Evolutionary conservation across 768 basidiomycete species (phyloP).

Genomic region (Tremella mesenterica): DNA sequence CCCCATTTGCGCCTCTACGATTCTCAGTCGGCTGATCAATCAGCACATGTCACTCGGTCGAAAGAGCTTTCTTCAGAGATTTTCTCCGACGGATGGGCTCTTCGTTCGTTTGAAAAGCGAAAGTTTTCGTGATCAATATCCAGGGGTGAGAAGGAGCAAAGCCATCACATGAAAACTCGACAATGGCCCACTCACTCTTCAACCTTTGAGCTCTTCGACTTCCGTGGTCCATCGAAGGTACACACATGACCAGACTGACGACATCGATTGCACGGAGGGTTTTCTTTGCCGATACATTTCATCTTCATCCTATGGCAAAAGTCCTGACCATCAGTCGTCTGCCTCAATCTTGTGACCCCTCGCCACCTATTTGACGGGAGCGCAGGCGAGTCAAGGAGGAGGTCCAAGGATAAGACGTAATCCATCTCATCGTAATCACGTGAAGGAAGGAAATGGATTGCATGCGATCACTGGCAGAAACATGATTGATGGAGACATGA

Average conservation of each 20-base stretch:
- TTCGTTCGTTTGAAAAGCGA: no score
- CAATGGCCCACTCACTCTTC: conserved; percentile 36
- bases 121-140: no score
- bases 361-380: no score
- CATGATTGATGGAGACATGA: background rate
- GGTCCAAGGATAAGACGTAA: no score
- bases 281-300: conserved; percentile 38
- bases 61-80: background rate
- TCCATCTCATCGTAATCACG: no score
- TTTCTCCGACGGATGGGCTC: background rate
- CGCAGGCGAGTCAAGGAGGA: no score
- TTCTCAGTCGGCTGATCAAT: conserved; percentile 21
- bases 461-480: no score
- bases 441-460: no score
- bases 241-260: conserved; percentile 26
- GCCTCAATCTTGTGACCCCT: background rate
- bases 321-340: conserved; percentile 13
- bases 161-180: no score
- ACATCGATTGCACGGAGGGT: conserved; percentile 36
- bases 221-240: conserved; percentile 35
- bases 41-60: background rate
- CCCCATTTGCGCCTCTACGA: conserved; percentile 35
- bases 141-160: no score
- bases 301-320: conserved; percentile 40
- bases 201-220: conserved; percentile 30